These are phyloP conservation scores for Lactarius vividus DNA, from an alignment of 768 basidiomycete genomes.

Conservation along the genomic window DNA sequence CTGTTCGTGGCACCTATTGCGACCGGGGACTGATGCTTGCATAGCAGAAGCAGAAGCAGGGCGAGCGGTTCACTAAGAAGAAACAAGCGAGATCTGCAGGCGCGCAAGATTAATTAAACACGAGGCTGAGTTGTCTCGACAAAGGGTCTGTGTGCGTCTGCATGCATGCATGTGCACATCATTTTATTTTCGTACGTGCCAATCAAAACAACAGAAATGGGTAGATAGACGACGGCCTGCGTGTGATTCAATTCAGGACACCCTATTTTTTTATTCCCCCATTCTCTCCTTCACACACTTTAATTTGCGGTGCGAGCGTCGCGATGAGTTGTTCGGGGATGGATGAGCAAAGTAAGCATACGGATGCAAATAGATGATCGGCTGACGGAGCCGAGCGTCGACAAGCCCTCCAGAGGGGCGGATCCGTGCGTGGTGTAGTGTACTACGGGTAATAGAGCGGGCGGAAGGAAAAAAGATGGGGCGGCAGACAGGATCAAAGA, in stretches of 20 bases:
- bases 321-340: neutral
- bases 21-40: neutral
- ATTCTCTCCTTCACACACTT: neutral
- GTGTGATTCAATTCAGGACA: neutral
- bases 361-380: neutral
- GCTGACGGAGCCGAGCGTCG: neutral
- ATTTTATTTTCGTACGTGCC: neutral
- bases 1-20: neutral
- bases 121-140: conserved; percentile 11
- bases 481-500: neutral
- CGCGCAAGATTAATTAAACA: conserved; percentile 22
- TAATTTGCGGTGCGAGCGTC: neutral
- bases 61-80: too few species aligned
- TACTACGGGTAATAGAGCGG: neutral
- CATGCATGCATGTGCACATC: neutral
- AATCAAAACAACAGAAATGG: neutral
- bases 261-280: neutral
- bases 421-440: neutral
- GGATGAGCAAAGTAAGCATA: neutral
- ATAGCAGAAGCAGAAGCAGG: neutral
- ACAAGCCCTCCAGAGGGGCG: neutral
- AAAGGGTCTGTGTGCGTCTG: neutral
- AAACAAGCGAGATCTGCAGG: conserved; percentile 15
- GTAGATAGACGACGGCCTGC: neutral
- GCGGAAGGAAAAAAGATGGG: neutral